Base-by-base conservation (phyloP, 371 early-diverging fungal species). In the Fennellomyces sp. region DNA sequence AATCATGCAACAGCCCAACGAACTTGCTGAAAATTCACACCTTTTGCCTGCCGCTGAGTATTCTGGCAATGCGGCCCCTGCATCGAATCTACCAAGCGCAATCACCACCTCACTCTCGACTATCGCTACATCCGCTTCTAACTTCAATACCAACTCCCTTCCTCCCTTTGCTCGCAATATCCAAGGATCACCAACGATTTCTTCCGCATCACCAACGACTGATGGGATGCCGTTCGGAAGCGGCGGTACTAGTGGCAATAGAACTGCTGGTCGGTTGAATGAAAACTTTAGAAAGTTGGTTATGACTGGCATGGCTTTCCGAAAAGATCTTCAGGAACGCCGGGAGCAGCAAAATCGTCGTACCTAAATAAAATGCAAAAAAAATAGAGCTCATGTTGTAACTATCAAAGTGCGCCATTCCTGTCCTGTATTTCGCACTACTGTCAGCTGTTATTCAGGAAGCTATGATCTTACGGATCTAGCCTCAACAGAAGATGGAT, bases 271-370 rank as follows among this genome's bases (percentile, higher is more conserved):
- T 13, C 59, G 76, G 8, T 41, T 81, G 25, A 81, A 81, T 39
- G 81, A 81, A 41, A 81, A 81, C 55, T 78, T 81, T 59, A 66
- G 78, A 59, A 81, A 81, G 31, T 29, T 81, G 0, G 78, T 81
- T 4, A 76, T 76, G 75, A 76, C 81, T 0, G 78, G 81, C n/a
- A 81, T 81, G 81, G 78, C 75, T 5, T 81, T 81, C 53, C 63
- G 81, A 31, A 78, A 78, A 54, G 81, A 78, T 52, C 41, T 76
- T 25, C 81, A 81, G 56, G 81, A 81, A 11, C 59, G 77, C 47
- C 54, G 73, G 52, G 80, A 76, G 26, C 63, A 63, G 25, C 55
- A 54, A 38, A 35, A 54, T 23, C 45, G 45, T 23, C 45, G 45
- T 45, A 45, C 45, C 23, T 45, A 23, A 45, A 45, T 23, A 45